phyloP scores from a whole-genome alignment of 441 rosid genomes.

The Eutrema salsugineum region DNA sequence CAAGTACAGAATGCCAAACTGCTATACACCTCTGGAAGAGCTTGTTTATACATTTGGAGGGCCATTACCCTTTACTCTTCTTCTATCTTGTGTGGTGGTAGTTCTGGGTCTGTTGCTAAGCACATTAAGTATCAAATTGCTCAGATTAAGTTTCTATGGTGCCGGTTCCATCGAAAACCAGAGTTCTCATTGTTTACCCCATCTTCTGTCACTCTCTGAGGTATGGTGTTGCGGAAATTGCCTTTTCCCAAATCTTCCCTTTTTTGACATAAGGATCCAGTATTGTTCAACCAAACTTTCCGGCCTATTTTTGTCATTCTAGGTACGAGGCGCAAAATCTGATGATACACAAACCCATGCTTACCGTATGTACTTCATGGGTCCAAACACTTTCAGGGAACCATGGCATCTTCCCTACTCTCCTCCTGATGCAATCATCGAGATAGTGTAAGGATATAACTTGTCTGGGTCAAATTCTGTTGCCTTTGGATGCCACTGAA shows the following conservation, averaged over 20 bases:
- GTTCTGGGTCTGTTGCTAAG: slow-evolving; percentile 71
- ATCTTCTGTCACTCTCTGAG: slow-evolving; percentile 94
- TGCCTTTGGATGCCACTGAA: slow-evolving; percentile 21
- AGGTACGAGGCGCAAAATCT: slow-evolving; percentile 92
- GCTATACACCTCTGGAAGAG: slow-evolving; percentile 97
- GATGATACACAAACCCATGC: slow-evolving; percentile 97
- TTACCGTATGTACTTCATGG: slow-evolving; percentile 93
- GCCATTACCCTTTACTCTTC: slow-evolving; percentile 76
- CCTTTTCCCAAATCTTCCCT: slow-evolving; percentile 9
- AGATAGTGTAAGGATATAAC: slow-evolving; percentile 76
- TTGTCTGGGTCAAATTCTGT: slow-evolving; percentile 2
- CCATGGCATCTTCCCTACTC: slow-evolving; percentile 99
- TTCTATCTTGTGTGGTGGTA: slow-evolving; percentile 66
- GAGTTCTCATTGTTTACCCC: slow-evolving; percentile 68
- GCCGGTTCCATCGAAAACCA: slow-evolving; percentile 64
- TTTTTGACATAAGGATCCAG: slow-evolving; percentile 22
- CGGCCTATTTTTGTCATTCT: slow-evolving; percentile 27
- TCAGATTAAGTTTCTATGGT: slow-evolving; percentile 59
- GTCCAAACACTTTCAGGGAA: slow-evolving; percentile 95
- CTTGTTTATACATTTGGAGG: slow-evolving; percentile 93
- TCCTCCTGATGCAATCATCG: slow-evolving; percentile 88
- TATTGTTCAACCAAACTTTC: slow-evolving; percentile 9
- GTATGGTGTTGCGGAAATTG: slow-evolving; percentile 36
- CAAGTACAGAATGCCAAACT: slow-evolving; percentile 94
- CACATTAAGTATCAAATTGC: slow-evolving; percentile 67